Evolutionary conservation across 108 stramenopile genomes (phyloP), one percentile per base, ranked within the genome.

Genomic region (Mayamaea pseudoterrestris): DNA sequence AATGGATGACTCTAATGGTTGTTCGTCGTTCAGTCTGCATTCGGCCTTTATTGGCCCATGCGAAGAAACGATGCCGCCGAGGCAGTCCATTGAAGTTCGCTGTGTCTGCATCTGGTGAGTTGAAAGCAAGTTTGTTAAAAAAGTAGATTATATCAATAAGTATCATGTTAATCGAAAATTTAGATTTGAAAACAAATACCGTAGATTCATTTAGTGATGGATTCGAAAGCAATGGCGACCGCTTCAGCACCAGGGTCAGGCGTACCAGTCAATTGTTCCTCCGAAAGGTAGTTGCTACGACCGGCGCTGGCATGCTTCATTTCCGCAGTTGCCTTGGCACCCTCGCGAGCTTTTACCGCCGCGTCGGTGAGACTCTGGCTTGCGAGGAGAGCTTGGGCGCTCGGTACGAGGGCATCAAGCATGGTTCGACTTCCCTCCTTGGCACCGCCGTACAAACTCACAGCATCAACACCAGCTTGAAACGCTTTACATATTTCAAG

Each of bases 241-340:
- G 97, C 97, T 30, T 83, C 73, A 1, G 95, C 95, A 14, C 97
- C 97, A 23, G 97, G 97, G 69, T 98, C 97, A 11, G 95, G 94
- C 7, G 92, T 91, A 1, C 94, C 95, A 27, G 54, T 35, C 27
- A 96, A 44, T 3, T 62, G 58, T 29, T 88, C 88, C 30, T 71
- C 70, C 0, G 76, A 64, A 1, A 98, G 53, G 62, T 98, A 98
- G 53, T 96, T 98, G 39, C 91, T 87, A 34, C 97, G 74, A 25
- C 95, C 97, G 5, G 97, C 97, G 22, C 56, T 65, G 0, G 94
- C 94, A 24, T 56, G 49, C 24, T 62, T 60, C 93, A 98, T 94
- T 11, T 50, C 23, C 20, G 86, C 83, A 13, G 98, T 98, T 11
- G 65, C 55, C 41, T 96, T 86, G 5, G 93, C 93, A 24, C 95